Evolutionary conservation across 1,284 basidiomycete genomes (phyloP), one percentile per base, ranked within the genome.

Genomic region (Trametes polyzona): DNA sequence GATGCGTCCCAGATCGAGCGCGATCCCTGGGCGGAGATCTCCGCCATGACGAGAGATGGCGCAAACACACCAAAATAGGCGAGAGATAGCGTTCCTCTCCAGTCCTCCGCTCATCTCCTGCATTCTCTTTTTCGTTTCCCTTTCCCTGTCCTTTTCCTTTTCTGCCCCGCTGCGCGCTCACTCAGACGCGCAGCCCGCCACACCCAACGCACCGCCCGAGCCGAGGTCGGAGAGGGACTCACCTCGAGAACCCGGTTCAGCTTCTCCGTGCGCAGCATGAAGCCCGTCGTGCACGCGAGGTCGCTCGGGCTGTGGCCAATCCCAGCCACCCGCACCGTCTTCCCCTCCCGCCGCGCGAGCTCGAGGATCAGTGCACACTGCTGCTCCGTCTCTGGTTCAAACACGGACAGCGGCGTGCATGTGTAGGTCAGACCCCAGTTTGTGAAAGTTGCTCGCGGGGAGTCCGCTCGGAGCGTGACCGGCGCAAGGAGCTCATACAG

Each of bases 271-370:
- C 89, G 82, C 52, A 96, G 74, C 82, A 96, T 88, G 77, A 86
- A 95, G 12, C 87, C 93, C 52, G 78, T 82, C 0, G 93, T 95
- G 73, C 93, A 96, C 0, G 92, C 89, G 49, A 98, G 79, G 75
- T 98, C 96, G 70, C 88, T 92, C 10, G 96, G 97, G 61, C 90
- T 93, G 75, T 98, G 96, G 0, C 95, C 95, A 9, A 94, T 86
- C 9, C 96, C 96, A 26, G 90, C 89, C 0, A 93, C 91, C 53
- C 95, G 86, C 35, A 98, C 79, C 27, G 82, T 80, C 63, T 83
- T 85, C 11, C 82, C 78, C 67, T 93, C 85, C 41, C 92, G 78
- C 12, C 89, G 79, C 0, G 95, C 95, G 23, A 95, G 84, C 73
- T 95, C 94, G 29, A 99, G 79, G 42, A 96, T 80, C 62, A 87